These are phyloP conservation scores for Malassezia obtusa DNA, from an alignment of 1,284 basidiomycete genomes.

Conservation along the genomic window DNA sequence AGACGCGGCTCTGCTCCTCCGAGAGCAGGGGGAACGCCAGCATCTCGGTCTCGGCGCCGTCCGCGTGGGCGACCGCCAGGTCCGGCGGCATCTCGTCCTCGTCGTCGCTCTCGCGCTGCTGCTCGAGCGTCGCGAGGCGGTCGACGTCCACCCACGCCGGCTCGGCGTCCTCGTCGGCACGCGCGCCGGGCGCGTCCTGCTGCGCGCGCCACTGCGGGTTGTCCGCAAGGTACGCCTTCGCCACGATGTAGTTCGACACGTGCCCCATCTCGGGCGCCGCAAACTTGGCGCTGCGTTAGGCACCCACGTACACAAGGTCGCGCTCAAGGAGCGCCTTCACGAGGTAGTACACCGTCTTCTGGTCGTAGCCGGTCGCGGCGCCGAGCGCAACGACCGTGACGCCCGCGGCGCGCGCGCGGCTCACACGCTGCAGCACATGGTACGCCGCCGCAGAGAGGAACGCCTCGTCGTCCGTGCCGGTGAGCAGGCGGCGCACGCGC, in stretches of 20 bases:
- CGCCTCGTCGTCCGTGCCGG: conserved; percentile 69
- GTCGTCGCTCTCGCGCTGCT: conserved; percentile 8
- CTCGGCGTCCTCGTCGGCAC: conserved; percentile 1
- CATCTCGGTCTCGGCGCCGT: conserved; percentile 5
- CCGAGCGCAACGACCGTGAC: conserved; percentile 69
- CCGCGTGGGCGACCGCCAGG: not conserved
- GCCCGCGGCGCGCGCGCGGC: conserved; percentile 65
- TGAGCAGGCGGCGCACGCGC: conserved; percentile 65
- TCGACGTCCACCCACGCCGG: conserved; percentile 5
- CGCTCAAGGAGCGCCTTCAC: conserved; percentile 29
- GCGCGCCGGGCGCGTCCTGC: conserved; percentile 14
- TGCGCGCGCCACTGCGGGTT: conserved; percentile 28
- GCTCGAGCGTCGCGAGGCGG: not conserved
- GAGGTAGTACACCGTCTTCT: conserved; percentile 68
- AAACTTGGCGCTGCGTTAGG: conserved; percentile 24
- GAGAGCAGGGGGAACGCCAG: conserved; percentile 22
- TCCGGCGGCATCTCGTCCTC: conserved; percentile 1
- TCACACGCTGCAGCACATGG: conserved; percentile 71
- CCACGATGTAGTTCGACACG: conserved; percentile 24
- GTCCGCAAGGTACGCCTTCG: conserved; percentile 19
- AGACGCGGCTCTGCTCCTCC: conserved; percentile 18
- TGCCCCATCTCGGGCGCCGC: conserved; percentile 34
- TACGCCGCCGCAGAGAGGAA: conserved; percentile 71
- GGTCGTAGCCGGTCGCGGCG: conserved; percentile 68
- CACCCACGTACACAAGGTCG: conserved; percentile 7